Conservation (phyloP, 2,329 filamentous ascomycete genomes). For the Fusarium clavum region DNA sequence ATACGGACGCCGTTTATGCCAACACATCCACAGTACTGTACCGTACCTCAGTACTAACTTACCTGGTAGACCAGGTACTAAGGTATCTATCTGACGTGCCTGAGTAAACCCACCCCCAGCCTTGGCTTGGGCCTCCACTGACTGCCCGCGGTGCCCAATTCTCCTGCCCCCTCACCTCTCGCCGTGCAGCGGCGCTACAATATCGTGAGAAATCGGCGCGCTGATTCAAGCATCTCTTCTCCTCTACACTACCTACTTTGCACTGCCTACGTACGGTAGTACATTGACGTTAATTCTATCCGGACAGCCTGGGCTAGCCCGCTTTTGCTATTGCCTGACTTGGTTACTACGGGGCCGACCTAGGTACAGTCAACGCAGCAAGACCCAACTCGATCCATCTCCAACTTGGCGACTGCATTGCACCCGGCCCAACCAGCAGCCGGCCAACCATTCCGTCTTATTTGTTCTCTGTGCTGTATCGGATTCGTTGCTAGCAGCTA, state of each 20-base stretch:
- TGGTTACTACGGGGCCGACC: constrained; percentile 10
- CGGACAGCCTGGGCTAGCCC: constrained; percentile 24
- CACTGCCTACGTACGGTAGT: neutral
- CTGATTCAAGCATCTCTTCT: constrained; percentile 13
- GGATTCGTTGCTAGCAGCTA: constrained; percentile 32
- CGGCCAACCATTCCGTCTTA: constrained; percentile 26
- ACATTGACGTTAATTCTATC: constrained; percentile 10
- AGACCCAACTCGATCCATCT: constrained; percentile 40
- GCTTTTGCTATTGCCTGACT: constrained; percentile 6
- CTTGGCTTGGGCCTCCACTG: constrained; percentile 47
- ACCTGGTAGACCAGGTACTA: neutral
- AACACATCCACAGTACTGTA: neutral
- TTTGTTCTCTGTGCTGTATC: constrained; percentile 21
- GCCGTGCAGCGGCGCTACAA: constrained; percentile 8
- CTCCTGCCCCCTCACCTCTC: constrained; percentile 38
- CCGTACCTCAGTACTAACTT: neutral
- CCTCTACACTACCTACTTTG: neutral
- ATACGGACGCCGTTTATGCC: neutral
- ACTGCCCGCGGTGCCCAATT: constrained; percentile 38
- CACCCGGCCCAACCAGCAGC: constrained; percentile 40
- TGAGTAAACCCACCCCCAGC: constrained; percentile 32
- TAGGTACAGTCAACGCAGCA: constrained; percentile 16
- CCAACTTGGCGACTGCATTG: constrained; percentile 44
- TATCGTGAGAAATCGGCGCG: constrained; percentile 15
- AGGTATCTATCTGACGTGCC: neutral